Evolutionary conservation across 2,329 filamentous ascomycete species (phyloP), one percentile per base, ranked within the genome.

Genomic region (Epichloe uncinata): DNA sequence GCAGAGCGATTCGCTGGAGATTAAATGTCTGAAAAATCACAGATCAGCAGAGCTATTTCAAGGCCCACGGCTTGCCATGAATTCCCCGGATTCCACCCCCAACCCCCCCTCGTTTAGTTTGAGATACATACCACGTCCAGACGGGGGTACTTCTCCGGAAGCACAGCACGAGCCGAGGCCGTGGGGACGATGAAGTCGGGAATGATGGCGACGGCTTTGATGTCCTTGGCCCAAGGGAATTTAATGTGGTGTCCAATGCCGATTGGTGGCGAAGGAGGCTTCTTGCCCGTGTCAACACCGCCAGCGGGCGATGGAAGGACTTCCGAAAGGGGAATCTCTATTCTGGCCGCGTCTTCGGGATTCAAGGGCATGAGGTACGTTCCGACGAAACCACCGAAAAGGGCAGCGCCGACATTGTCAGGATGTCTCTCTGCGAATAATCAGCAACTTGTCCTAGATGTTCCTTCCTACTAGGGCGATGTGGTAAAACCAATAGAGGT

Each of bases 171-270:
- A 5, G 93, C 91, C 62, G 88, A 86, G 53, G 91, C 89, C 1
- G 93, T 98, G n/a, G 89, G 81, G 33, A 97, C 90, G 65, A 95
- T 87, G 62, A 97, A 98, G 59, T 95, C 80, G 7, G 93, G 93
- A 54, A 98, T 95, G 60, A 98, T 91, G 57, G 90, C 89, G 56
- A 98, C 84, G 54, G 90, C 91, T 73, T 96, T 97, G 74, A 98
- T 95, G 66, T 95, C 87, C 55, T 83, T 81, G 51, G 88, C 85
- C 91, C 91, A 97, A 41, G 82, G 81, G 68, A 96, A 97, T 67
- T 90, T 91, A 70, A 94, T 90, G 72, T 95, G 95, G 67, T 96
- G 90, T 45, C 91, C 93, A 59, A 98, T 97, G 60, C 89, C 87
- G 57, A 84, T 66, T 2, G 93, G 93, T n/a, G 93, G 93, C 63